Evolutionary conservation across 129 eudicot genomes (phyloP), one percentile per base, ranked within the genome.

Genomic region (Deinandra increscens): DNA sequence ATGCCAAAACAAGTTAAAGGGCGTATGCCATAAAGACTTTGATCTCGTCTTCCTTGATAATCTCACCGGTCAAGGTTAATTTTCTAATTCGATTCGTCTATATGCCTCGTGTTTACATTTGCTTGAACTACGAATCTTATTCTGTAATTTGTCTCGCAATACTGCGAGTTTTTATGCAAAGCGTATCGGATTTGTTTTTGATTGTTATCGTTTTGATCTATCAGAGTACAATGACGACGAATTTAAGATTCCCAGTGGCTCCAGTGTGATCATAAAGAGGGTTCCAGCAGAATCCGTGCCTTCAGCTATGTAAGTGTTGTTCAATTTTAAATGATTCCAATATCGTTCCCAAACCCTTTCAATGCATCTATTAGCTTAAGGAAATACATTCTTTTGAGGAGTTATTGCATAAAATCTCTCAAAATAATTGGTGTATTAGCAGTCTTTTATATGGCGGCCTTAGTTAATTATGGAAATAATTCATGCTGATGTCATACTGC

Each of bases 191-290:
- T 41, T 71, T 64, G 18, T 68, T 64, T 60, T 41, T 59, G 6
- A 60, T 45, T 60, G 11, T 45, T 34, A 49, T 31, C 3, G 29
- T 50, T 68, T 51, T 42, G 79, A 29, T 34, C 60, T 75, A 31
- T 14, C 64, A 91, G 98, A 84, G 71, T 92, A 66, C 66, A 76
- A 72, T 48, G 95, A 85, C n/a, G 91, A 82, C 7, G 73, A 66
- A 38, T 71, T 68, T 70, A 82, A 78, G 74, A 86, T 92, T 73
- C 85, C 85, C 5, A 86, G 89, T 18, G 94, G 94, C 68, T 86
- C 98, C n/a, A 82, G 96, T 79, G 91, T 92, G 51, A 92, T 92
- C 54, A 86, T 92, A 46, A 92, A 81, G 78, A 77, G 96, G 68
- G 91, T 92, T 77, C 98, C 98, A 5, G 96, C 88, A 1, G 79